Conservation (phyloP, 805 yeast genomes). For the Candida tibetensis region DNA sequence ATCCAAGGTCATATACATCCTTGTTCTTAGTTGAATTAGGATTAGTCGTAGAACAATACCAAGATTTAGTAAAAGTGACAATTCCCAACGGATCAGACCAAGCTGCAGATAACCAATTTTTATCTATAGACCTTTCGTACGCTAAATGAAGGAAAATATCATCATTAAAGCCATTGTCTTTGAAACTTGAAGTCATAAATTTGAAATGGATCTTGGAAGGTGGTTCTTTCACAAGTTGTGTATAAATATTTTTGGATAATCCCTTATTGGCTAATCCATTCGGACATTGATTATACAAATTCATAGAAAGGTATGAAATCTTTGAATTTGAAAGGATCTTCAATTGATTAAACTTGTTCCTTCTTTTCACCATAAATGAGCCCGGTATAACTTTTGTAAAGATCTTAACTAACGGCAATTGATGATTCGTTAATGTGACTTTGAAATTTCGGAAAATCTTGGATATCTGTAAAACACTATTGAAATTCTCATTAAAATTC, state of each 20-base stretch:
- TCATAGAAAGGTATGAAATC: constrained; percentile 46
- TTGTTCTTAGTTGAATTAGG: constrained; percentile 10
- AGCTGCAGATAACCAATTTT: constrained; percentile 80
- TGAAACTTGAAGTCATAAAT: constrained; percentile 23
- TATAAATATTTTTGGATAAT: constrained; percentile 17
- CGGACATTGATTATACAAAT: constrained; percentile 59
- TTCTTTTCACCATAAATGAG: constrained; percentile 21
- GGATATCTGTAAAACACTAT: constrained; percentile 47
- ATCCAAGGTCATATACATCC: constrained; percentile 32
- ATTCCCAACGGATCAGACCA: constrained; percentile 87
- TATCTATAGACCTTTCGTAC: constrained; percentile 77
- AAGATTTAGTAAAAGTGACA: constrained; percentile 58
- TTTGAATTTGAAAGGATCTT: constrained; percentile 32
- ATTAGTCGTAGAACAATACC: constrained; percentile 46
- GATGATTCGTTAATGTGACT: constrained; percentile 32
- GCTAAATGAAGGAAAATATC: constrained; percentile 83
- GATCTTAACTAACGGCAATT: constrained; percentile 37
- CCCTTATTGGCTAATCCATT: constrained; percentile 15
- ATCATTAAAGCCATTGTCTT: constrained; percentile 39
- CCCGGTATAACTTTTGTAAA: constrained; percentile 38
- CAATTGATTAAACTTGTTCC: constrained; percentile 13
- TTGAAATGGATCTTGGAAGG: constrained; percentile 36
- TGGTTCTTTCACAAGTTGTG: constrained; percentile 38
- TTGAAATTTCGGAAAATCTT: constrained; percentile 48
- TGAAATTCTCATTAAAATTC: constrained; percentile 40